phyloP scores from a whole-genome alignment of 169 alveolate species.

The Babesia sp. region DNA sequence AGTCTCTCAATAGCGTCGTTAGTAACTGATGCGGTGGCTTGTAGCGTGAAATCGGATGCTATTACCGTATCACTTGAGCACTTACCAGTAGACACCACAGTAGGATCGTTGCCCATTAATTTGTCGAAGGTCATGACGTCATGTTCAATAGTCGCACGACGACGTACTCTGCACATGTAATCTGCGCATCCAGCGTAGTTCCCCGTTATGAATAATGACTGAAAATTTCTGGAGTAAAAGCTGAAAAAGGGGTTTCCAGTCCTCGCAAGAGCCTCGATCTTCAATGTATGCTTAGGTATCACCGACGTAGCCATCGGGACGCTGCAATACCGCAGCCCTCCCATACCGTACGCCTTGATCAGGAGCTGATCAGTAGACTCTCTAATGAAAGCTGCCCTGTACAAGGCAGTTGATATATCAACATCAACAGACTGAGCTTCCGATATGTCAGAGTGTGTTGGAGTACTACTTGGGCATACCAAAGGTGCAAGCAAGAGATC shows the following conservation, averaged over 20 bases:
- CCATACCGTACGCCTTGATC: neutral
- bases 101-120: neutral
- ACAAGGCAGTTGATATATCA: neutral
- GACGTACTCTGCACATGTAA: too few relatives aligned
- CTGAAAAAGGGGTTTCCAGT: conserved; percentile 19
- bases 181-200: neutral
- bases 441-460: neutral
- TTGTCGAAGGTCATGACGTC: conserved; percentile 15
- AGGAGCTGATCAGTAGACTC: conserved; percentile 8
- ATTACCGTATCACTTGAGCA: neutral
- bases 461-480: neutral
- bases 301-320: neutral
- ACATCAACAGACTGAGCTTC: neutral
- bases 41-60: neutral
- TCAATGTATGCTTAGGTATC: neutral
- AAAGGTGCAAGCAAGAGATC: conserved; percentile 52
- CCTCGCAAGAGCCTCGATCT: conserved; percentile 1
- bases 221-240: conserved; percentile 17
- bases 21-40: neutral
- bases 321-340: neutral
- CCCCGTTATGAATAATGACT: conserved; percentile 1
- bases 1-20: neutral
- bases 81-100: neutral
- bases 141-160: neutral
- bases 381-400: neutral